Evolutionary conservation across 1,284 basidiomycete genomes (phyloP).

Genomic region (Schizophyllum amplum): DNA sequence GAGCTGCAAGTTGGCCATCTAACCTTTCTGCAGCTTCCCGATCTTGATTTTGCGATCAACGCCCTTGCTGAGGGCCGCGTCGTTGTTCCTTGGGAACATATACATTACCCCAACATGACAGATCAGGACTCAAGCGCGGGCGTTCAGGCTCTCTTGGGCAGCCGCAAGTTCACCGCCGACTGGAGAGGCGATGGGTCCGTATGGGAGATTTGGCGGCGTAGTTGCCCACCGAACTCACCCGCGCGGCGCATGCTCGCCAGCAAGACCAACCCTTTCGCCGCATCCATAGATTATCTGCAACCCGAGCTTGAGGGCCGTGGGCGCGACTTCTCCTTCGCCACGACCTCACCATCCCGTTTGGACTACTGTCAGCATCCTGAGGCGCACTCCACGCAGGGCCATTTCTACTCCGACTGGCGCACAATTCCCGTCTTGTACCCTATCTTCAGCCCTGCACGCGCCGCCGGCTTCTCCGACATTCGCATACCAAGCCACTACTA

Average conservation of each 20-base stretch:
- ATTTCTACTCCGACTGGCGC: constrained; percentile 94
- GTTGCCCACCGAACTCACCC: constrained; percentile 71
- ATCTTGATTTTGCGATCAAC: constrained; percentile 90
- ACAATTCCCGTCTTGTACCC: constrained; percentile 82
- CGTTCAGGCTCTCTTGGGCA: not conserved
- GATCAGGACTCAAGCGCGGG: constrained; percentile 23
- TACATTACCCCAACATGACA: constrained; percentile 62
- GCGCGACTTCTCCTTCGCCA: constrained; percentile 55
- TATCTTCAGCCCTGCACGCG: constrained; percentile 84
- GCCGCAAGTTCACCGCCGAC: constrained; percentile 42
- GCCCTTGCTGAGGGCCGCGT: constrained; percentile 88
- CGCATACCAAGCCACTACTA: constrained; percentile 93
- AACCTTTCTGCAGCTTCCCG: constrained; percentile 50
- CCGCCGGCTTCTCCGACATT: constrained; percentile 80
- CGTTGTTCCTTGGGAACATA: constrained; percentile 82
- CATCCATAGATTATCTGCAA: not conserved
- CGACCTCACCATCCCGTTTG: constrained; percentile 43
- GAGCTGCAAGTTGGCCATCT: not conserved
- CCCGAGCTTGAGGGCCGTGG: constrained; percentile 16
- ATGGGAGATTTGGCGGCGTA: constrained; percentile 90
- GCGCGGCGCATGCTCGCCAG: constrained; percentile 81
- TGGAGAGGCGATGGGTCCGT: constrained; percentile 80
- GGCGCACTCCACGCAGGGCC: constrained; percentile 76
- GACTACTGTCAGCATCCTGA: constrained; percentile 81
- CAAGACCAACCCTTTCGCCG: not conserved